Evolutionary conservation across 2,329 filamentous ascomycete genomes (phyloP), one percentile per base, ranked within the genome.

Genomic region (Phaeoacremonium minimum): DNA sequence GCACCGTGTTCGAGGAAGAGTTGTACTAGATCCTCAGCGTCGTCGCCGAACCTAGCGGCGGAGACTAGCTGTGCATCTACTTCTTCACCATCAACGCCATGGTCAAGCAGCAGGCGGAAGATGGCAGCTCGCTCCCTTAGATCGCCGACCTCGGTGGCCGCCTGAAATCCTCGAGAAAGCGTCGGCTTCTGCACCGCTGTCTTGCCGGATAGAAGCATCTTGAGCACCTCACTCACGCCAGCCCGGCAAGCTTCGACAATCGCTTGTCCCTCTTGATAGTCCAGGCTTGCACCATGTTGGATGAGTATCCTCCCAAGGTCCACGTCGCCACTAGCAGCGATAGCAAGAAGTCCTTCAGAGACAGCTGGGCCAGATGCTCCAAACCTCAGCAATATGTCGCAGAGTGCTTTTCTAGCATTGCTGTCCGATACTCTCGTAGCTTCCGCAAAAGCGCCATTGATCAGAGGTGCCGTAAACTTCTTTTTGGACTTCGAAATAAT

Each of bases 61-160:
- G 69, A 73, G 2, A 74, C 58, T 2, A 80, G 64, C 46, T 79
- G 69, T 4, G 65, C 61, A 35, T 77, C 66, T 0, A 80, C 61
- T 1, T 67, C 60, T 9, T 75, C 71, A 2, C 73, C 72, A 0
- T 53, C 52, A 2, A 77, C 66, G 0, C 74, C 74, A 20, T 62
- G 62, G 9, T 66, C 57, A 1, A 81, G 51, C 2, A 81, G 58
- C 3, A 73, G 50, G 35, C 68, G 61, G 30, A 80, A 75, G 3
- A 79, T 58, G 15, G 62, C 61, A 0, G 66, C 67, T 3, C 74
- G 60, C 28, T 63, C 67, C 35, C 61, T 61, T 5, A 79, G 51
- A 39, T 77, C 69, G 2, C 66, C 55, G 2, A 77, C 60, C 35
- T 73, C 67, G 0, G 70, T 75, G 0, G 75, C 73, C 3, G 73